Base-by-base conservation (phyloP, 305 asterid species). In the Fraxinus greggii region DNA sequence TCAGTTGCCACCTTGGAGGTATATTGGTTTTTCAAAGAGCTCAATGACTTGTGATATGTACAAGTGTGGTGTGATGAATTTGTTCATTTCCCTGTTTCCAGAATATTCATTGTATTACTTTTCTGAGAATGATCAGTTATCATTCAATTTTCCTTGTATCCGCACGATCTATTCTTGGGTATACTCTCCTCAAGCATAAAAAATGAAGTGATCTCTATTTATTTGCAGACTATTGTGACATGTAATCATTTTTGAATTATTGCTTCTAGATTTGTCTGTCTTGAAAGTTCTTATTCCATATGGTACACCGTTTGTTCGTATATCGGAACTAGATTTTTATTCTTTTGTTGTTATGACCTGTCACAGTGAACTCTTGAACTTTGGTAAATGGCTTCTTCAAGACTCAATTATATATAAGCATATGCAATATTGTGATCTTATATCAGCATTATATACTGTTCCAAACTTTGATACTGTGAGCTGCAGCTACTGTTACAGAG, bases 21-120 rank as follows among this genome's bases (percentile, higher is more conserved):
- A 65, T 3, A 65, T 65, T 65, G 17, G 73, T 23, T 24, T 63
- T 65, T 23, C 19, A 67, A 26, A 67, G 74, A 63, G 54, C 48
- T 28, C 26, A 79, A 69, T 24, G 1, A 21, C 65, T 80, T 72
- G 69, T 24, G 78, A 75, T 69, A 73, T 77, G 26, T 83, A 73
- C 28, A 33, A 17, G 61, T 56, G 3, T 15, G 35, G 40, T 32
- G 82, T 75, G 26, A 72, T 54, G 76, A 45, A 69, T 77, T 70
- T 33, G 59, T 40, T 54, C 76, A 21, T 76, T 69, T 15, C 32
- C 65, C 32, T 67, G 69, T 63, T 80, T 33, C 75, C 36, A 5
- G 23, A 73, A 33, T 48, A 17, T 78, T 17, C n/a, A 26, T 48
- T 42, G 42, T 32, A 23, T 75, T 38, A 33, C 70, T 48, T 80